Evolutionary conservation across 2,329 filamentous ascomycete species (phyloP), one percentile per base, ranked within the genome.

Genomic region (Scytalidium sp.): DNA sequence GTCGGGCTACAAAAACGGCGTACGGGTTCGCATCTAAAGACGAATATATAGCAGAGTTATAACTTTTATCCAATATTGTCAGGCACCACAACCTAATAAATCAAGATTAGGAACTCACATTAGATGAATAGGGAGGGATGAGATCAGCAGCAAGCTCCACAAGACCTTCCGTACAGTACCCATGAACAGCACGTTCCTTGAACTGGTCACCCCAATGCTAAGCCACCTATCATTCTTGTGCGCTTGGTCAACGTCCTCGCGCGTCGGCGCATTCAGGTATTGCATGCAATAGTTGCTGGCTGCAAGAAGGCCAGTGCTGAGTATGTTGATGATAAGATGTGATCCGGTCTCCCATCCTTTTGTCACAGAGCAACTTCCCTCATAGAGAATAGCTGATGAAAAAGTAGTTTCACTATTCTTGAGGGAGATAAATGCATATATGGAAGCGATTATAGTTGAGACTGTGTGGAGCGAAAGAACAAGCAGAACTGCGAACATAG

Each of bases 231-330:
- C 60, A 43, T 58, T 54, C 0, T 53, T 45, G 61, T 83, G 79
- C 0, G 75, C 75, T 13, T 53, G 55, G 43, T 81, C 72, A 10
- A 81, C 60, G 39, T 81, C 75, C 8, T 58, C 50, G 20, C 79
- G 63, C 1, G 73, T 79, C 0, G 79, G 78, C 1, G 76, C 70
- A 11, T 64, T 70, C 11, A 82, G 60, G 19, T 72, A 66, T 51
- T 81, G 78, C 73, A 79, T 79, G 49, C 68, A 71, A 51, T 75
- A 78, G 56, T 77, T 78, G 36, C 71, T 74, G 3, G 73, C 73
- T 2, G 68, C 67, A 1, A 79, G 65, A 15, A 79, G 50, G 1
- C 69, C 48, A 0, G 74, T 76, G 23, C 70, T 69, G 25, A 78
- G 60, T 1, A 67, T 49, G 60, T 80, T 80, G 57, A 81, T 72